A percentile compares a stretch with the other conserved stretches of the same genome.
phyloP scores from a whole-genome alignment of 345 rosid species.

The Dipteronia sinensis region DNA sequence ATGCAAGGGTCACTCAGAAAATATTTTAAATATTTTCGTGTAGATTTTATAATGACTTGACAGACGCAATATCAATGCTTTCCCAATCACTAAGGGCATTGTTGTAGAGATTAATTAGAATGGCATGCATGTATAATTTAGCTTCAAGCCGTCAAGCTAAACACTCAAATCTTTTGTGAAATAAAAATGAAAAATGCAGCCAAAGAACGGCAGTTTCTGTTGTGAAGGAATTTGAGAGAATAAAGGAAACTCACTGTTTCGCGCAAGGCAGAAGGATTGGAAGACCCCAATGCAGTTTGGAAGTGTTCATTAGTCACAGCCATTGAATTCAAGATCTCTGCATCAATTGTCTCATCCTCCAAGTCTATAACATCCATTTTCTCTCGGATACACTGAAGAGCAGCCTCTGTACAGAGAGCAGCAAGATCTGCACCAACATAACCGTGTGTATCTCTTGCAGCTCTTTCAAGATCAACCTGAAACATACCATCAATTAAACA shows the following conservation, averaged over 20 bases:
- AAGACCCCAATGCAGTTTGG: conserved; percentile 47
- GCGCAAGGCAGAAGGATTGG: conserved; percentile 55
- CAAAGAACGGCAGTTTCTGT: not conserved
- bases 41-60: not conserved
- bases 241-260: conserved; percentile 39
- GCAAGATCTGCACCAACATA: conserved; percentile 58
- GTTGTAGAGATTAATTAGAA: not conserved
- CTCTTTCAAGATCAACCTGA: conserved; percentile 56
- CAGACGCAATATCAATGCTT: not conserved
- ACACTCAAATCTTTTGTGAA: not conserved
- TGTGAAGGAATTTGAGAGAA: not conserved
- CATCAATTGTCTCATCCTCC: conserved; percentile 53
- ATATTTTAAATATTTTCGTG: not conserved
- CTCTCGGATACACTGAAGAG: conserved; percentile 57
- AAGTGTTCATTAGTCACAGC: conserved; percentile 54
- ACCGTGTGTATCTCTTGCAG: conserved; percentile 51
- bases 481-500: not conserved
- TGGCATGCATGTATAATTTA: not conserved
- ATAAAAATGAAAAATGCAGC: not conserved
- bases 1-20: not conserved
- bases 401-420: conserved; percentile 53
- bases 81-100: not conserved
- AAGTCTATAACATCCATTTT: conserved; percentile 58
- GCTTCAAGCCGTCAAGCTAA: not conserved
- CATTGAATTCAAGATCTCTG: conserved; percentile 50